phyloP scores from a whole-genome alignment of 2,329 filamentous ascomycete species.

The Talaromyces atroroseus region DNA sequence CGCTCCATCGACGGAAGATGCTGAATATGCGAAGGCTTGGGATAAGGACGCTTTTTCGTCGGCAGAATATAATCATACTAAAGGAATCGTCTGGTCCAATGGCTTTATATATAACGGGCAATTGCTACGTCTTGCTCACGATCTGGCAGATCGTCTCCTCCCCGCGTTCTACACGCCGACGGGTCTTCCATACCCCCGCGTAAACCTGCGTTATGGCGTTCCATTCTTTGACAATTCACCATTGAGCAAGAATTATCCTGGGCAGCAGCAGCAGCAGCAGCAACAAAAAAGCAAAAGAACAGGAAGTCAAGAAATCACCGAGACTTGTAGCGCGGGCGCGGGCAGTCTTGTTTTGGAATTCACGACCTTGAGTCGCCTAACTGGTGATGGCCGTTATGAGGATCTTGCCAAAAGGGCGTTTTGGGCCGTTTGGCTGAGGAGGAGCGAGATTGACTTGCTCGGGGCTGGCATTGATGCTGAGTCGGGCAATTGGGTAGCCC shows the following conservation, averaged over 20 bases:
- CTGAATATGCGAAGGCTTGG: constrained; percentile 37
- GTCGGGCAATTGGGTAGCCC: constrained; percentile 78
- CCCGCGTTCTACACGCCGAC: constrained; percentile 90
- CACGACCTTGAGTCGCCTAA: constrained; percentile 80
- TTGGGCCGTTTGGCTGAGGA: constrained; percentile 90
- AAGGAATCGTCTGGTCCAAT: constrained; percentile 63
- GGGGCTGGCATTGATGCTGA: constrained; percentile 91
- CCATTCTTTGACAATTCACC: constrained; percentile 89
- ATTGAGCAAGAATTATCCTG: constrained; percentile 53
- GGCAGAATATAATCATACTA: constrained; percentile 14
- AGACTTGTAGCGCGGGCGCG: constrained; percentile 95
- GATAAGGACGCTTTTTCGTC: constrained; percentile 27
- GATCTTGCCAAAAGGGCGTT: constrained; percentile 85
- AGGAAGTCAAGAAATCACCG: constrained; percentile 67
- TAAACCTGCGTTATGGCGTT: constrained; percentile 85
- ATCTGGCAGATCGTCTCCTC: constrained; percentile 75
- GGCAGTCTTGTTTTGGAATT: constrained; percentile 93
- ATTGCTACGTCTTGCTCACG: constrained; percentile 78
- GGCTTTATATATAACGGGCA: constrained; percentile 84
- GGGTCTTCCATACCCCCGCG: constrained; percentile 87
- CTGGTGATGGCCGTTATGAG: constrained; percentile 82
- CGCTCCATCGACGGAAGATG: constrained; percentile 43
- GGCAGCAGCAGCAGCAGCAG: constrained; percentile 28
- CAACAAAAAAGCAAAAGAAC: constrained; percentile 38
- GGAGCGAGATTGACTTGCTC: constrained; percentile 80